A percentile compares a stretch with the other conserved stretches of the same genome.
phyloP scores from a whole-genome alignment of 2,329 filamentous ascomycete genomes.

The Clonostachys rosea region DNA sequence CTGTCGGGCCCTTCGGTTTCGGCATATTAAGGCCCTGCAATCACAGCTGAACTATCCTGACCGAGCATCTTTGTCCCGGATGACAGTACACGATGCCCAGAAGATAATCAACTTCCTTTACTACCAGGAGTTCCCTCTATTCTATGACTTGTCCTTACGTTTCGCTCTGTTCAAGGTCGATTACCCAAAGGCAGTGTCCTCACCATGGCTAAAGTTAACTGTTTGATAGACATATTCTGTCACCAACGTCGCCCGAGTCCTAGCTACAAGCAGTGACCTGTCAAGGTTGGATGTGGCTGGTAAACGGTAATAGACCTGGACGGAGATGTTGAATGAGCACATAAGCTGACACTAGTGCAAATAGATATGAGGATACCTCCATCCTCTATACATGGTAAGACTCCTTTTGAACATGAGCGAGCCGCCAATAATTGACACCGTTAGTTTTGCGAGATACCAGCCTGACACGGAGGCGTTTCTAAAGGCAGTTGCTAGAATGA shows the following conservation, averaged over 20 bases:
- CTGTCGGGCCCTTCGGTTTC: constrained; percentile 30
- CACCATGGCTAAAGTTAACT: too few relatives aligned
- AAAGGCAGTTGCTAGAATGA: constrained; percentile 30
- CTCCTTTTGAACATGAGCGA: background rate
- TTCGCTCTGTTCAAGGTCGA: constrained; percentile 32
- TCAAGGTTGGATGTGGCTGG: constrained; percentile 18
- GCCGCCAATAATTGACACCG: background rate
- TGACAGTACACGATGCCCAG: constrained; percentile 39
- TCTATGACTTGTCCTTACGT: constrained; percentile 28
- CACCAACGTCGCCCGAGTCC: constrained; percentile 26
- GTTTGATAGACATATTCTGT: constrained; percentile 29
- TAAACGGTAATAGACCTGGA: constrained; percentile 21
- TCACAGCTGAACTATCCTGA: constrained; percentile 21
- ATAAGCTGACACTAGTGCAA: too few relatives aligned
- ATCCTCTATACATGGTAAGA: constrained; percentile 27
- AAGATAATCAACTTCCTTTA: constrained; percentile 29
- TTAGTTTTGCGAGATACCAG: constrained; percentile 19
- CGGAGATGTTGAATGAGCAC: too few relatives aligned
- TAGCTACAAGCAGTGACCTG: constrained; percentile 27
- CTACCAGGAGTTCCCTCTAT: constrained; percentile 27
- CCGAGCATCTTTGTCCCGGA: constrained; percentile 26
- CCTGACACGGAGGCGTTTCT: constrained; percentile 21
- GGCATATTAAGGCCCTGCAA: constrained; percentile 18
- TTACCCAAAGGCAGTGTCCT: background rate
- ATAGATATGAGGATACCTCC: constrained; percentile 34